These are phyloP conservation scores for Cytospora paraplurivora DNA, from an alignment of 2,329 filamentous ascomycete species.

Conservation along the genomic window DNA sequence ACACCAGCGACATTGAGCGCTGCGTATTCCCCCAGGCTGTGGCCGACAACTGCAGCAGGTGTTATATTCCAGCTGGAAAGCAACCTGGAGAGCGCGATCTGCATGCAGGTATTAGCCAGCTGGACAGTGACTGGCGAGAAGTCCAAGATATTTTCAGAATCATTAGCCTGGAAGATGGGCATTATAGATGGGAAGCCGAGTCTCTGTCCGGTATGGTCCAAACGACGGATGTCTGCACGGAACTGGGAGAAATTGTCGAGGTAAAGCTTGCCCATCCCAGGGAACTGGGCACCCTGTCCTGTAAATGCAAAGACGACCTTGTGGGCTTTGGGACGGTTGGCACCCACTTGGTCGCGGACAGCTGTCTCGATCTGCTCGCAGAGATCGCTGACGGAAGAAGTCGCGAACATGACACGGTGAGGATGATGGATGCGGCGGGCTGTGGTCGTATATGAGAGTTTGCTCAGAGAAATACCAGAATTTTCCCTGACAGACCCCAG, in stretches of 20 bases:
- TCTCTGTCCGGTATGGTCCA: slow-evolving; percentile 52
- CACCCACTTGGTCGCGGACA: slow-evolving; percentile 45
- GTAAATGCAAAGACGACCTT: slow-evolving; percentile 58
- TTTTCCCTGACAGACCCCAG: slow-evolving; percentile 54
- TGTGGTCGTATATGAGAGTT: slow-evolving; percentile 68
- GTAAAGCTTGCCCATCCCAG: slow-evolving; percentile 49
- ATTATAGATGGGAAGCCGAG: slow-evolving; percentile 59
- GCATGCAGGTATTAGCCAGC: slow-evolving; percentile 54
- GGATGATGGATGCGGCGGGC: slow-evolving; percentile 64
- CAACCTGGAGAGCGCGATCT: slow-evolving; percentile 58
- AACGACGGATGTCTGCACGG: slow-evolving; percentile 49
- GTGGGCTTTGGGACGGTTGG: slow-evolving; percentile 45
- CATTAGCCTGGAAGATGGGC: slow-evolving; percentile 50
- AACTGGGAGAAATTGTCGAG: slow-evolving; percentile 34
- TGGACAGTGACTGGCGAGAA: slow-evolving; percentile 55
- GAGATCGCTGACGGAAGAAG: slow-evolving; percentile 44
- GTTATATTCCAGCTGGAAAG: slow-evolving; percentile 58
- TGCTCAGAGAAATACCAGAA: slow-evolving; percentile 52
- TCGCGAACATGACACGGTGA: slow-evolving; percentile 54
- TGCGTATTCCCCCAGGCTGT: slow-evolving; percentile 69
- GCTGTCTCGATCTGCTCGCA: slow-evolving; percentile 36
- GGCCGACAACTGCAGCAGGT: slow-evolving; percentile 51
- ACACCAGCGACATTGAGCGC: slow-evolving; percentile 71
- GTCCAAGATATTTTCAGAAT: slow-evolving; percentile 42
- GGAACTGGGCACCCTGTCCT: slow-evolving; percentile 57